Evolutionary conservation across 2,329 filamentous ascomycete genomes (phyloP).

Genomic region (Aspergillus eucalypticola): DNA sequence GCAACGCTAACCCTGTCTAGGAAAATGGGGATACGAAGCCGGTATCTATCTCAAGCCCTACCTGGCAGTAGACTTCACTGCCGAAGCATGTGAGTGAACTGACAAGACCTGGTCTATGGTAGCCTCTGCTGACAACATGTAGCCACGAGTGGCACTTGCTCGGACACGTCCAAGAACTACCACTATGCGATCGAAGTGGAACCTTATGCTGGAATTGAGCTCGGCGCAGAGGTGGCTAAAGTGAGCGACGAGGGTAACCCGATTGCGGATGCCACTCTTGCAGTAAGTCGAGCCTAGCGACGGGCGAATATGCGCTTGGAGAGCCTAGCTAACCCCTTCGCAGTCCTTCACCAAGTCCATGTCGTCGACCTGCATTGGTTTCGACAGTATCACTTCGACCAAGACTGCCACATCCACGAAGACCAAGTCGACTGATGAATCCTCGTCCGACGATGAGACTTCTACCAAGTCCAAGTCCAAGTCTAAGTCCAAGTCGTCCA

Average conservation of each 20-base stretch:
- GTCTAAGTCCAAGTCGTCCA: background rate
- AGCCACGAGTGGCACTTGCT: conserved; percentile 16
- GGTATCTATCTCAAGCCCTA: conserved; percentile 22
- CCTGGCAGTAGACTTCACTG: conserved; percentile 12
- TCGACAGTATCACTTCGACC: conserved; percentile 6
- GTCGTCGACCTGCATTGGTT: conserved; percentile 5
- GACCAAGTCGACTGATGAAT: background rate
- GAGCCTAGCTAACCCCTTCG: background rate
- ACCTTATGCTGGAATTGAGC: conserved; percentile 16
- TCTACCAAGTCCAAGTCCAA: background rate
- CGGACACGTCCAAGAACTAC: background rate
- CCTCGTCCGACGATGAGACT: background rate
- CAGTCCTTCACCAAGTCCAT: conserved; percentile 6
- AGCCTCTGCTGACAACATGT: conserved; percentile 6
- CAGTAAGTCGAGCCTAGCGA: conserved; percentile 9
- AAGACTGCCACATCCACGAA: background rate
- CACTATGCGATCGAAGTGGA: conserved; percentile 10
- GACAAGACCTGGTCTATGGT: background rate
- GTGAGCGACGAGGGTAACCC: conserved; percentile 12
- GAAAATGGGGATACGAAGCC: conserved; percentile 17
- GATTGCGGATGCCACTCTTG: conserved; percentile 10
- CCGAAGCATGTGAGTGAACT: conserved; percentile 18
- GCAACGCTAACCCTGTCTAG: conserved; percentile 11
- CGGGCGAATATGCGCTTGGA: background rate
- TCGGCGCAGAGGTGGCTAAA: conserved; percentile 15